Base-by-base conservation (phyloP, 495 filamentous ascomycete species). In the Hypoxylon crocopeplum region DNA sequence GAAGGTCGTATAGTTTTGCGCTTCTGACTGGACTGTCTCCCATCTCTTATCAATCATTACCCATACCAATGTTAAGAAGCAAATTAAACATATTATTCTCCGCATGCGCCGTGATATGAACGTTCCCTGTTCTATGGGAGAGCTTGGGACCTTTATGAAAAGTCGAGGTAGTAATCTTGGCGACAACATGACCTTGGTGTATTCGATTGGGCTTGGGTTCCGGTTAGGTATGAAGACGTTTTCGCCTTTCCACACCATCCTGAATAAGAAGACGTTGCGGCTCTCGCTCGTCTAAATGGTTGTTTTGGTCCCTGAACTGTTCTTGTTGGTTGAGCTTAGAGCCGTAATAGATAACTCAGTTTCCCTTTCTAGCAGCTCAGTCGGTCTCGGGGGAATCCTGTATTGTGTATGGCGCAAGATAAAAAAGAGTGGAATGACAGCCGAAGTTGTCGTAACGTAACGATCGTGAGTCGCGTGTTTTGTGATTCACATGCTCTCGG, bases 121-220 rank as follows among this genome's bases (percentile, higher is more conserved):
- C 1, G 60, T 59, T 2, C 64, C 44, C 20, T 59, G 60, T 27
- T 64, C 64, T 52, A 68, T 68, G 29, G 64, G 64, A 11, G 64
- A 64, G 34, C 30, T 64, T 1, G 64, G 64, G 27, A 59, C 37
- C 22, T 60, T 63, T 48, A 57, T 68, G 30, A 59, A 51, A 32
- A 64, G 64, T 16, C 64, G 64, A 6, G 59, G 64, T 24, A 67
- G 37, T 27, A 62, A 44, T 21, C 50, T 64, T 34, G 64, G 64
- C 40, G 64, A 64, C 30, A 68, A 34, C 46, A 64, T 64, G 34
- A 39, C 39, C 21, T 33, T 49, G 33, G 50, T 53, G 19, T 65
- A 53, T 39, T 59, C 56, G 33, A 49, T 32, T 17, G 56, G 56
- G 7, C 49, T 56, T 16, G 30, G 56, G 46, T 33, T 61, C 41